Evolutionary conservation across 148 eudicot genomes (phyloP), one percentile per base, ranked within the genome.

Genomic region (Fagopyrum esculentum): DNA sequence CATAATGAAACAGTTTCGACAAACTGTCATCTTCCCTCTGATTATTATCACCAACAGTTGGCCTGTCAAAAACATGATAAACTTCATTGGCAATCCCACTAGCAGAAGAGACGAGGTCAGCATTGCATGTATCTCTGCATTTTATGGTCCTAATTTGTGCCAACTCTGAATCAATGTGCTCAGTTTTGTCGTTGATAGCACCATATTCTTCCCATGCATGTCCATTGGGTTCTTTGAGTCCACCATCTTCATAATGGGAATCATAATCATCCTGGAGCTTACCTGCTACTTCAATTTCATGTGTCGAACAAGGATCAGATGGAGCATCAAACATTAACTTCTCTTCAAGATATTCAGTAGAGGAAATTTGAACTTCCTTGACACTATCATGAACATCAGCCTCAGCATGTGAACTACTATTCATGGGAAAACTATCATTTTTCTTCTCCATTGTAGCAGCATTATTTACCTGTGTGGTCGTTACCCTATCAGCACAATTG

Each of bases 171-270:
- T 35, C 82, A 55, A 68, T 78, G 66, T 68, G 71, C 73, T 73
- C 77, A 52, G 47, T 55, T 75, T 85, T 83, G 73, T 76, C 50
- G 68, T 82, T 77, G 17, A 49, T 54, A 64, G 48, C 79, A 43
- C 69, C 81, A 73, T 35, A 35, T 35, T 73, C 84, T 71, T 80
- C 82, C 84, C 84, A 82, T 48, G 69, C 61, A 74, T 12, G 81
- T 72, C 66, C 81, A 73, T 51, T 76, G 2, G 82, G 73, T 75
- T 85, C 87, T 70, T 83, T 77, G 13, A 85, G 78, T 76, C 83
- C 88, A 55, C 88, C 86, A 75, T 85, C 88, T 83, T 85, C 88
- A 77, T 78, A 85, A 50, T 81, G 84, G 40, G 85, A 85, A 73
- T 81, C 88, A 80, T 77, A 79, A 56, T 56, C 88, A 69, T 74